phyloP scores from a whole-genome alignment of 129 eudicot genomes.

The Silybum marianum region DNA sequence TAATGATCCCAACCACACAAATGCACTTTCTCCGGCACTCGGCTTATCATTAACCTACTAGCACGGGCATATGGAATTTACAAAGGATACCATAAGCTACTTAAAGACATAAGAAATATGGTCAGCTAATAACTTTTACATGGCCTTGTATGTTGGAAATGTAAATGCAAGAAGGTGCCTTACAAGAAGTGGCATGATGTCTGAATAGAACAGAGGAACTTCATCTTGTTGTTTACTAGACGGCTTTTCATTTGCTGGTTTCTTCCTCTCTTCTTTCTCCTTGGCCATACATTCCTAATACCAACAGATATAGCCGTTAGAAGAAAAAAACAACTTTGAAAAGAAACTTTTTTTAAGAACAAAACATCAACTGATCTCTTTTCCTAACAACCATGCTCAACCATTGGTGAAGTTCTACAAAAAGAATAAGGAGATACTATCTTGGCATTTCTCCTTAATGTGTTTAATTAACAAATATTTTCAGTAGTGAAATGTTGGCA shows the following conservation, averaged over 20 bases:
- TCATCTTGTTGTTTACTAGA: slow-evolving; percentile 64
- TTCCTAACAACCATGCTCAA: neutral
- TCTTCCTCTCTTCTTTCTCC: slow-evolving; percentile 72
- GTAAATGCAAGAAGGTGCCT: slow-evolving; percentile 21
- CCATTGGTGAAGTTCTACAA: slow-evolving; percentile 4
- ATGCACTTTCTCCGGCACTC: slow-evolving; percentile 69
- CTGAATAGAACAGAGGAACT: slow-evolving; percentile 74
- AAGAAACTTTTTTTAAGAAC: neutral
- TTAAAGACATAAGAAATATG: neutral
- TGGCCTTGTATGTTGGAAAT: slow-evolving; percentile 1
- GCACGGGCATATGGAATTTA: slow-evolving; percentile 7
- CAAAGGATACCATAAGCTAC: slow-evolving; percentile 6
- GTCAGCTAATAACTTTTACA: neutral
- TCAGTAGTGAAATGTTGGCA: neutral
- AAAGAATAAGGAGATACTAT: neutral
- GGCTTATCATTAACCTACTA: slow-evolving; percentile 69
- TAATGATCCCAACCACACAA: slow-evolving; percentile 84
- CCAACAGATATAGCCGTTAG: neutral
- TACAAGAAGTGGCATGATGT: slow-evolving; percentile 94
- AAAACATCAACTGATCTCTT: slow-evolving; percentile 4
- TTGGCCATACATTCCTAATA: slow-evolving; percentile 69
- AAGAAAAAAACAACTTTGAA: slow-evolving; percentile 19
- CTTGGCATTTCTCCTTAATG: slow-evolving; percentile 7
- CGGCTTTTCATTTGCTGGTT: slow-evolving; percentile 24
- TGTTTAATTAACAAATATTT: neutral